Evolutionary conservation across 2,329 filamentous ascomycete species (phyloP).

Genomic region (Orbilia blumenaviensis): DNA sequence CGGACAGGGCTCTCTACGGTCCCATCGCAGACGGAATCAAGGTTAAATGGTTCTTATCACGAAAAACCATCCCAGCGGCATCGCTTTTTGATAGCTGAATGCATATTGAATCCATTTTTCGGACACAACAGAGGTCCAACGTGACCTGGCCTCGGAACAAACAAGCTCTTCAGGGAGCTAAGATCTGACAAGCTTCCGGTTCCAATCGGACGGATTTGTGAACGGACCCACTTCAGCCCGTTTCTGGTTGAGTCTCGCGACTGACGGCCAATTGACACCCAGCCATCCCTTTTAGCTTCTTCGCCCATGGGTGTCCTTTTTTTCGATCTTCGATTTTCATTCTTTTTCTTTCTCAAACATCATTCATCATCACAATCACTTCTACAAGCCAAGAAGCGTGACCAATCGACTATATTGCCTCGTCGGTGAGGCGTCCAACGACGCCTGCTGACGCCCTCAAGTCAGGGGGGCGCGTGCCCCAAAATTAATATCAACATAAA

Average conservation of each 20-base stretch:
- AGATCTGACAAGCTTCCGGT: conserved; percentile 15
- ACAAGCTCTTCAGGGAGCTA: conserved; percentile 8
- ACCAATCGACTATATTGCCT: background rate
- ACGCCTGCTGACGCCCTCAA: conserved; percentile 7
- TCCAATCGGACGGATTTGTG: conserved; percentile 15
- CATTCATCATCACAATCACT: background rate
- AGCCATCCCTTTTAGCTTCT: conserved; percentile 21
- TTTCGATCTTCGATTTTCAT: background rate
- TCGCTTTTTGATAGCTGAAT: background rate
- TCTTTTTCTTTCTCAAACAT: background rate
- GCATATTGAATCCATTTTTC: background rate
- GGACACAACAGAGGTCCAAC: background rate
- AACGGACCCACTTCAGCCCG: conserved; percentile 4
- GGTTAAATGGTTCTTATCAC: background rate
- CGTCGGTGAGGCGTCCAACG: conserved; percentile 18
- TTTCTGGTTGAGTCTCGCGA: conserved; percentile 14
- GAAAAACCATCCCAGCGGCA: background rate
- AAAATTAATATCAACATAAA: background rate
- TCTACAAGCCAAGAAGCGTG: background rate
- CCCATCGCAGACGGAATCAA: background rate
- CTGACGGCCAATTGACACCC: conserved; percentile 20
- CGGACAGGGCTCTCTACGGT: background rate
- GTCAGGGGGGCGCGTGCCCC: conserved; percentile 13
- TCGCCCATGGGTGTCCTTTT: conserved; percentile 1
- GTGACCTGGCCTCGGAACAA: conserved; percentile 14